Conservation (phyloP, 2,329 filamentous ascomycete species). For the Verticillium zaregamsianum region DNA sequence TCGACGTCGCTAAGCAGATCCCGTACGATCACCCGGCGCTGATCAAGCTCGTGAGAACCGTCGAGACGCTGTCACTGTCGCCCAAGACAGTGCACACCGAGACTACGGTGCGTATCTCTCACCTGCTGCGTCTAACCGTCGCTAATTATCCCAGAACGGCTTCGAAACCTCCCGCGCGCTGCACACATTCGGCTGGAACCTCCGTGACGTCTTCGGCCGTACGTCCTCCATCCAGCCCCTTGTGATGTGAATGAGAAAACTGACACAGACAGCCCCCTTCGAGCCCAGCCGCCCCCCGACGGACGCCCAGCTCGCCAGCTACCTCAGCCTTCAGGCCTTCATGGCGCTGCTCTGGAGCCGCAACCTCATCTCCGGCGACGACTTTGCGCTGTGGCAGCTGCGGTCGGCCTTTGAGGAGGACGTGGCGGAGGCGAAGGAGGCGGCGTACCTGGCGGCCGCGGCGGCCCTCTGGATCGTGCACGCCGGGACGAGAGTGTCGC, state of each 20-base stretch:
- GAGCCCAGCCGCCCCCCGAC: background rate
- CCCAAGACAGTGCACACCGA: slow-evolving; percentile 8
- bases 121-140: background rate
- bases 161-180: slow-evolving; percentile 7
- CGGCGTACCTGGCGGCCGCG: background rate
- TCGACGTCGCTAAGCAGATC: slow-evolving; percentile 12
- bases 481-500: slow-evolving; percentile 9
- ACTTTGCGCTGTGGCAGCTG: slow-evolving; percentile 10
- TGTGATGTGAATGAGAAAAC: background rate
- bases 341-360: slow-evolving; percentile 12
- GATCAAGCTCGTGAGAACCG: slow-evolving; percentile 7
- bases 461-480: slow-evolving; percentile 10
- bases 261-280: background rate
- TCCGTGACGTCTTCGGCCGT: slow-evolving; percentile 8
- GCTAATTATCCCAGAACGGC: slow-evolving; percentile 4
- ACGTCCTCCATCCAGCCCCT: background rate
- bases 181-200: slow-evolving; percentile 1
- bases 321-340: slow-evolving; percentile 11
- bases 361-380: slow-evolving; percentile 9
- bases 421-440: slow-evolving; percentile 6
- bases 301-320: background rate
- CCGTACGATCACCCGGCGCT: slow-evolving; percentile 8
- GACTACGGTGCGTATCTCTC: background rate
- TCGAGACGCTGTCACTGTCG: slow-evolving; percentile 7
- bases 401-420: slow-evolving; percentile 12